Conservation (phyloP, 352 stramenopile genomes). For the Globisporangium yorkense region DNA sequence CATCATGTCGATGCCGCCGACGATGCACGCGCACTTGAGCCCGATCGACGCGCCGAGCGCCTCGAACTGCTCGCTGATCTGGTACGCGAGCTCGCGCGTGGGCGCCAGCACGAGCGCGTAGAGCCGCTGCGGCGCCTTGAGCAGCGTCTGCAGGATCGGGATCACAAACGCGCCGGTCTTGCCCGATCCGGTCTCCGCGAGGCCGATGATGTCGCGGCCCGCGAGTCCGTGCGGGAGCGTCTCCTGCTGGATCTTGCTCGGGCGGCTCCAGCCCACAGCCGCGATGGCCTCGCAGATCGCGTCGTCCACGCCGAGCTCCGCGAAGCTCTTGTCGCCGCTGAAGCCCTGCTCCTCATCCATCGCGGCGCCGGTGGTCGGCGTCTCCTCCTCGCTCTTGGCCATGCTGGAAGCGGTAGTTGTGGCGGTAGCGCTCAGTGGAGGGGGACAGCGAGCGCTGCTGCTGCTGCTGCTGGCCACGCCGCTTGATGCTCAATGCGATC, state of each 20-base stretch:
- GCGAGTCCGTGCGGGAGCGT: constrained; percentile 90
- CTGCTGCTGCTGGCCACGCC: background rate
- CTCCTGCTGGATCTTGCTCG: constrained; percentile 95
- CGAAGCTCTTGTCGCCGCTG: constrained; percentile 79
- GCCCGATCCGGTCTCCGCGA: constrained; percentile 93
- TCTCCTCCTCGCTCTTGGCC: background rate
- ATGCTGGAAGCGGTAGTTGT: background rate
- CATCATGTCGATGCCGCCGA: constrained; percentile 97
- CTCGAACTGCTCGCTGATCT: constrained; percentile 95
- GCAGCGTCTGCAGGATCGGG: constrained; percentile 89
- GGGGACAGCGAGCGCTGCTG: too few relatives aligned
- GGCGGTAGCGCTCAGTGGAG: background rate
- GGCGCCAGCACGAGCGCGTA: constrained; percentile 91
- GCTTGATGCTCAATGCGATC: background rate
- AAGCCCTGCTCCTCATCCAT: constrained; percentile 38
- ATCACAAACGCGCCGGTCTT: constrained; percentile 96
- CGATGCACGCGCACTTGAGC: constrained; percentile 89
- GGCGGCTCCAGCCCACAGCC: constrained; percentile 90
- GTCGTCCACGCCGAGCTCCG: constrained; percentile 86
- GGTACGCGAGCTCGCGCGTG: constrained; percentile 94
- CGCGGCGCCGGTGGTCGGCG: background rate
- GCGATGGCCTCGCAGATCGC: constrained; percentile 90
- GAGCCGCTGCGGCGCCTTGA: constrained; percentile 87
- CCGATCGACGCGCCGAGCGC: constrained; percentile 89
- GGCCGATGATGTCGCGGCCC: constrained; percentile 96